Evolutionary conservation across 805 yeast genomes (phyloP), one percentile per base, ranked within the genome.

Genomic region (Yamadazyma akitaensis): DNA sequence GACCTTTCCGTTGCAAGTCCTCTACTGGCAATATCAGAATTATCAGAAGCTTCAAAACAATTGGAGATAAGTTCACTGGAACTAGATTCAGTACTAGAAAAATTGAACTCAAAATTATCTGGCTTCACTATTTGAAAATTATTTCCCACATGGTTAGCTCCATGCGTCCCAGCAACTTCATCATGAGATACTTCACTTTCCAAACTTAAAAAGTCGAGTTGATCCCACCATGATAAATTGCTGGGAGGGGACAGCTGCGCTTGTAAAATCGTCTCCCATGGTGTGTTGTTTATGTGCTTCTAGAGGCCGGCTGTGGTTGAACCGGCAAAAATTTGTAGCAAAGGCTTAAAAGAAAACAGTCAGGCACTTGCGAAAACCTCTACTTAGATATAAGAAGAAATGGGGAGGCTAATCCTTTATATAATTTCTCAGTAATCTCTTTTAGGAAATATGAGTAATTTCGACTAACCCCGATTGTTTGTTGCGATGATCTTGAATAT

Each of bases 381-480:
- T 40, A 6, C 17, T 9, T 32, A 28, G 32, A 28, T 4, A 13
- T 5, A 28, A 28, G n/a, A 28, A 13, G n/a, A 28, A 11, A 28
- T 5, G 32, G 43, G 19, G 3, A 16, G 12, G 16, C n/a, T 33
- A 18, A 14, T 14, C 12, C 10, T 21, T 8, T 13, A 17, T 5
- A 26, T 17, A 30, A 6, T 30, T 40, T 30, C 12, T 18, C 24
- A 13, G 14, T n/a, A 11, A 8, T 24, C 40, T 40, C 34, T 16
- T 17, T 26, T 34, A 5, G 39, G 44, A 35, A 38, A 42, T 16
- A 42, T 42, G 44, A 42, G 44, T 42, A 42, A 42, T 35, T 42
- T 18, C 26, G 18, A 28, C 41, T 28, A 25, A 38, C 17, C n/a
- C 24, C 7, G 4, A 7, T 6, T 14, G n/a, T 7, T 17, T 36